Percentiles rank a stretch among this genome's conserved stretches.
Conservation (phyloP, 768 basidiomycete genomes). For the Boletus tylopilopsis region DNA sequence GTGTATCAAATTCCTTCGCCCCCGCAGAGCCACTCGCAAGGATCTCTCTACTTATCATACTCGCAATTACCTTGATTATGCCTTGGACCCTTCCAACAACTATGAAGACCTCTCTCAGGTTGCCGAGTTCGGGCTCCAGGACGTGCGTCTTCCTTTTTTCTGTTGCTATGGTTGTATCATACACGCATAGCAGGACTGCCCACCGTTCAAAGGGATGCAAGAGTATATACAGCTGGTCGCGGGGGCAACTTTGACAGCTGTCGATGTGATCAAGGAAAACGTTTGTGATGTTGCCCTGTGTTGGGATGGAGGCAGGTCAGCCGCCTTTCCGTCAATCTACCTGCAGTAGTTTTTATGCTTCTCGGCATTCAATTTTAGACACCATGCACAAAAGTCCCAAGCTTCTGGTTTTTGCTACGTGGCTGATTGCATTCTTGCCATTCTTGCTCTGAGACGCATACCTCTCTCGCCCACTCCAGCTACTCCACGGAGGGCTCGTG, state of each 20-base stretch:
- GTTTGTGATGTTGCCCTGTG: conserved; percentile 63
- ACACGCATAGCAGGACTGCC: conserved; percentile 63
- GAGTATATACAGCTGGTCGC: conserved; percentile 71
- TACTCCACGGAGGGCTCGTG: conserved; percentile 44
- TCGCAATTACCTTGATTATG: conserved; percentile 62
- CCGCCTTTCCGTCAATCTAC: background rate
- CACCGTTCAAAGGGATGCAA: conserved; percentile 64
- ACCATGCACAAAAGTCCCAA: conserved; percentile 74
- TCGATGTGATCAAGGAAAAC: conserved; percentile 49
- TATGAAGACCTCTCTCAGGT: conserved; percentile 17
- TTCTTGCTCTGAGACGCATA: conserved; percentile 61
- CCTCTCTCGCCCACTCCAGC: conserved; percentile 14
- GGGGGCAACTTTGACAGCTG: conserved; percentile 76
- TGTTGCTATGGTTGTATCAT: background rate
- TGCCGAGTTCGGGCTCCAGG: conserved; percentile 55
- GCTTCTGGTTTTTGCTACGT: conserved; percentile 96
- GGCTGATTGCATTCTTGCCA: conserved; percentile 80
- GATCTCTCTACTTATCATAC: conserved; percentile 70
- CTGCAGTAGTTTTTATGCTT: background rate
- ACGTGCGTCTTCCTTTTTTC: conserved; percentile 38
- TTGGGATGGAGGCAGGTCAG: conserved; percentile 88
- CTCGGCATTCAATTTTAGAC: conserved; percentile 39
- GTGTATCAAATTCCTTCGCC: conserved; percentile 46
- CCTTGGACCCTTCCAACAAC: conserved; percentile 37
- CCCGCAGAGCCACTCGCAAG: conserved; percentile 48